These are phyloP conservation scores for Kluyveromyces lactis DNA, from an alignment of 805 yeast genomes.

Conservation along the genomic window DNA sequence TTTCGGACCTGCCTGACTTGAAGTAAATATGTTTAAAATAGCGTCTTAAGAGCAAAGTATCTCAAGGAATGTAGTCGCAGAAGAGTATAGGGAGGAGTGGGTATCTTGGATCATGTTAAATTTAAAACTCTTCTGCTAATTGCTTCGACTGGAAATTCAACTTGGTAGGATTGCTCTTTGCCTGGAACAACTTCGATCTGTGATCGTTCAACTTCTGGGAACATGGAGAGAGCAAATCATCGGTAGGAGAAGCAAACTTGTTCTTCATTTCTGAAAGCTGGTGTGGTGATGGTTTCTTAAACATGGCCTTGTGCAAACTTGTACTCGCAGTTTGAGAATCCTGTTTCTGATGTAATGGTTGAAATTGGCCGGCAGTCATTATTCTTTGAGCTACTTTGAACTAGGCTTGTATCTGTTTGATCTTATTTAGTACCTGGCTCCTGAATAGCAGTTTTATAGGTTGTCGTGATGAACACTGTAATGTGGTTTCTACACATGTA, in stretches of 20 bases:
- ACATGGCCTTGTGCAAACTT: conserved; percentile 18
- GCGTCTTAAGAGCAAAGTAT: too few relatives aligned
- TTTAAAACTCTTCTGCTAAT: conserved; percentile 1
- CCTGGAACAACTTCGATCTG: conserved; percentile 26
- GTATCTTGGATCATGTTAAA: not conserved
- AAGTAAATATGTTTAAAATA: too few relatives aligned
- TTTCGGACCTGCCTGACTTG: too few relatives aligned
- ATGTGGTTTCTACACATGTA: too few relatives aligned
- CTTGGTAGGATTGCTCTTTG: conserved; percentile 18
- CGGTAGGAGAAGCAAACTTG: conserved; percentile 47
- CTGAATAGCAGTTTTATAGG: too few relatives aligned
- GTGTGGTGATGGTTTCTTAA: conserved; percentile 13
- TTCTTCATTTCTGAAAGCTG: conserved; percentile 9
- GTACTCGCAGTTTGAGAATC: conserved; percentile 1
- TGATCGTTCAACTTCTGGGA: conserved; percentile 46
- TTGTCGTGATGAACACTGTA: too few relatives aligned
- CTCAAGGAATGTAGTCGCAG: too few relatives aligned
- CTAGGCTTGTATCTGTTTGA: too few relatives aligned
- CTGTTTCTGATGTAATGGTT: conserved; percentile 21
- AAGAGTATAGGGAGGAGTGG: too few relatives aligned
- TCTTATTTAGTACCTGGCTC: too few relatives aligned
- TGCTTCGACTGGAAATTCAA: conserved; percentile 11
- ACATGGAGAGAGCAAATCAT: conserved; percentile 49
- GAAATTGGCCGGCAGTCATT: conserved; percentile 8
- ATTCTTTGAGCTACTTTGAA: not conserved